Evolutionary conservation across 2,329 filamentous ascomycete species (phyloP), one percentile per base, ranked within the genome.

Genomic region (Alternaria hordeiaustralica): DNA sequence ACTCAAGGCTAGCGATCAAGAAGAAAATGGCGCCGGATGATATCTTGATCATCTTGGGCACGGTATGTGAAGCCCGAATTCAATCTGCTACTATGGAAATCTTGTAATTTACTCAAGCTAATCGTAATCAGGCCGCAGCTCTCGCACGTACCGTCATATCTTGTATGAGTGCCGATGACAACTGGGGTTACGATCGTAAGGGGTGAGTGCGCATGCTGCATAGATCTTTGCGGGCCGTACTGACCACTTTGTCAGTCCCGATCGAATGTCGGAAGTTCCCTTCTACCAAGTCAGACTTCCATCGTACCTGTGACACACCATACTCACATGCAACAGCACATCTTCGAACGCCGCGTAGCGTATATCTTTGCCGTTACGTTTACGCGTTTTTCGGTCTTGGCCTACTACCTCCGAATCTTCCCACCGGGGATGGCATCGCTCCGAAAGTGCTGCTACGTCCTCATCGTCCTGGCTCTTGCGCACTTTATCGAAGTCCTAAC

Each of bases 331-430:
- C 15, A 33, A 7, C 21, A 74, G 65, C 70, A 75, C 50, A 71
- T 76, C 54, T 75, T 75, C 64, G 70, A 71, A 28, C 70, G 74
- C 7, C 71, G 74, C 11, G 72, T 81, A n/a, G 73, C 77, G 33
- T 80, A 80, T 65, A 74, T 79, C 30, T 68, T 74, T 28, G 69
- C 76, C n/a, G 71, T 78, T 3, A 70, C 73, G 3, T 67, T 79
- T 5, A 76, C 71, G 21, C 78, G 78, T 33, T 70, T 77, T 30
- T 80, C 79, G 6, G 63, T 81, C 18, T 57, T 80, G 11, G 63
- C 74, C 23, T 79, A 80, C 61, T 77, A 80, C 54, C 66, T 80
- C 6, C 74, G 79, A 49, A 77, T 80, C 25, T 80, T 80, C 50
- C 78, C 78, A 2, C 60, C 58, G 4, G 57, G 65, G 6, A 43